A percentile compares a stretch with the other conserved stretches of the same genome.
Evolutionary conservation across 257 asterid genomes (phyloP).

Genomic region (Scutellaria barbata): DNA sequence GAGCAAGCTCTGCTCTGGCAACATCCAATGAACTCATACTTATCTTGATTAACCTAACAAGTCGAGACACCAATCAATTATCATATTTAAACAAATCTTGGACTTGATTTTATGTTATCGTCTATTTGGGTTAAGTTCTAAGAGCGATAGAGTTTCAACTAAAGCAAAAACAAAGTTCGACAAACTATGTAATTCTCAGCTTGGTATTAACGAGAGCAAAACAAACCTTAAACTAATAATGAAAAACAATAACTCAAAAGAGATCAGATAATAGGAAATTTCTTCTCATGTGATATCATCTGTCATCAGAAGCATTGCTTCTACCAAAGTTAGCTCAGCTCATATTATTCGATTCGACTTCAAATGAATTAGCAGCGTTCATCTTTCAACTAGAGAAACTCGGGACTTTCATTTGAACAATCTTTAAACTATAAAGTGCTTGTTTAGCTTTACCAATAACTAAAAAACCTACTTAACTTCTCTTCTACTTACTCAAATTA

Average conservation of each 20-base stretch:
- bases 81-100: background rate
- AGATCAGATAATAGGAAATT: background rate
- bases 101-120: background rate
- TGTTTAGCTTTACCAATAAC: too few relatives aligned
- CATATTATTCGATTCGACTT: background rate
- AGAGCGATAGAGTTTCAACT: too few relatives aligned
- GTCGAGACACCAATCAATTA: slow-evolving; percentile 22
- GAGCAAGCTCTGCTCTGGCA: slow-evolving; percentile 89
- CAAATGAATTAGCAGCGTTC: background rate
- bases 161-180: too few relatives aligned
- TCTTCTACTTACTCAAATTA: slow-evolving; percentile 2
- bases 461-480: background rate
- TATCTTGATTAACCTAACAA: slow-evolving; percentile 46
- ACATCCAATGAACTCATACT: slow-evolving; percentile 80
- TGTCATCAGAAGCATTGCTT: background rate
- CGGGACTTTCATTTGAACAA: background rate
- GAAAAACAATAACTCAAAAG: background rate
- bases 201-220: background rate
- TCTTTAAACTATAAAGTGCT: too few relatives aligned
- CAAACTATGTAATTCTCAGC: background rate
- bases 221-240: background rate
- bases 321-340: background rate
- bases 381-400: background rate
- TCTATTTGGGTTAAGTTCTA: background rate
- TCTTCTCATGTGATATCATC: background rate